Percentiles rank a stretch among this genome's conserved stretches.
Conservation (phyloP, 169 alveolate species). For the Perkinsus marinus region DNA sequence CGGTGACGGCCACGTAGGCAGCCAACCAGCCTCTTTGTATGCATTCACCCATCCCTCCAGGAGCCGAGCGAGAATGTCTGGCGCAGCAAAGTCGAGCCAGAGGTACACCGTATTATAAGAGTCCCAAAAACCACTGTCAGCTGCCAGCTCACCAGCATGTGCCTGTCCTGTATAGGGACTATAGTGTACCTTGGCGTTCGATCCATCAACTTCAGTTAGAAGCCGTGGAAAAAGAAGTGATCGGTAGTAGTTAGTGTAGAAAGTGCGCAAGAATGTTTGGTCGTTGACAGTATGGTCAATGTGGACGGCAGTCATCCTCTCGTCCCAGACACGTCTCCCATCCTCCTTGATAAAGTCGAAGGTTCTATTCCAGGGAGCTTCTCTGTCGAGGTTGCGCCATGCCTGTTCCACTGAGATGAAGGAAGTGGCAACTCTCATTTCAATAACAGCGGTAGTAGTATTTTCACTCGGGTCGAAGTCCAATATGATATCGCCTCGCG, state of each 20-base stretch:
- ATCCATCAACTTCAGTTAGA: neutral
- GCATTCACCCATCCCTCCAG: neutral
- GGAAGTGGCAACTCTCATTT: neutral
- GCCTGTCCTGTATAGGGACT: neutral
- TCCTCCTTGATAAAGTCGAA: neutral
- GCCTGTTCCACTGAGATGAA: neutral
- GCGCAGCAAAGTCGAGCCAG: neutral
- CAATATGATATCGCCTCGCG: no score
- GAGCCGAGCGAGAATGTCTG: neutral
- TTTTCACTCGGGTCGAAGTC: no score
- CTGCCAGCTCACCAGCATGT: neutral
- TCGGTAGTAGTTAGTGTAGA: neutral
- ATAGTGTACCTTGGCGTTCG: neutral
- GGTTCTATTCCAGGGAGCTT: neutral
- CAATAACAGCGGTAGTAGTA: neutral
- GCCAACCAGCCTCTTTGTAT: neutral
- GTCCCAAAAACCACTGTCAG: neutral
- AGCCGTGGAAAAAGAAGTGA: neutral
- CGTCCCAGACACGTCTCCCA: neutral
- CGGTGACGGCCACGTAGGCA: neutral
- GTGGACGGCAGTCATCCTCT: neutral
- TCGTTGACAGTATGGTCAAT: neutral
- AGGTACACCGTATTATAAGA: neutral
- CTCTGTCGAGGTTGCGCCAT: neutral
- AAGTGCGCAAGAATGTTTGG: neutral